Evolutionary conservation across 2,329 filamentous ascomycete species (phyloP), one percentile per base, ranked within the genome.

Genomic region (Anthostomella pinea): DNA sequence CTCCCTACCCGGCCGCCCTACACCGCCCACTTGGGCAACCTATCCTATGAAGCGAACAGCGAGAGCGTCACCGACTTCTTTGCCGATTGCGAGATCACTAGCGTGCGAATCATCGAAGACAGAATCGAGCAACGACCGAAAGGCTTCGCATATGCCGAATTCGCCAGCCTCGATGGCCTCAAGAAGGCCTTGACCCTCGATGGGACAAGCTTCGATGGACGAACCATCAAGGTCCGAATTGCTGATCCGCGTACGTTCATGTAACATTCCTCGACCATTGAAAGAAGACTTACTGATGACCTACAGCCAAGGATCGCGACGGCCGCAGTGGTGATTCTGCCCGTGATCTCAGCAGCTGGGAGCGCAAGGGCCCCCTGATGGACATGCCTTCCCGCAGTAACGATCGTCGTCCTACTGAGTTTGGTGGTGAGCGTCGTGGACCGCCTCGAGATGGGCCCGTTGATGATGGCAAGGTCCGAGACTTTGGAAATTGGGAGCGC

Each of bases 91-190:
- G 78, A 88, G 48, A 83, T 96, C 53, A 85, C 85, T 50, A 96
- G 81, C 61, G 88, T 98, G 50, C 87, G 93, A 57, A 89, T 98
- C 56, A 95, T 98, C 48, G 91, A 96, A 70, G 94, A 98, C 67
- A 93, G 91, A 60, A 76, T 95, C 63, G 85, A 93, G 60, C 81
- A 85, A 65, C 89, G 90, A 59, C 93, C 93, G 49, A 98, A 98
- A 73, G 93, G 93, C 31, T 98, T 98, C 57, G 93, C 91, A 45
- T 98, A 98, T 63, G 91, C 95, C 49, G 93, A 98, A 65, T 98
- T 98, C 58, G 81, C 75, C 50, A 83, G 81, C 33, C 70, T 93
- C 28, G 91, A 97, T 32, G 91, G 91, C 41, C 72, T 98, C 57
- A 94, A 95, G 73, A 85, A 89, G 67, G 93, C 93, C 38, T 77